These are phyloP conservation scores for Escovopsis sp. DNA, from an alignment of 2,329 filamentous ascomycete genomes.

Conservation along the genomic window DNA sequence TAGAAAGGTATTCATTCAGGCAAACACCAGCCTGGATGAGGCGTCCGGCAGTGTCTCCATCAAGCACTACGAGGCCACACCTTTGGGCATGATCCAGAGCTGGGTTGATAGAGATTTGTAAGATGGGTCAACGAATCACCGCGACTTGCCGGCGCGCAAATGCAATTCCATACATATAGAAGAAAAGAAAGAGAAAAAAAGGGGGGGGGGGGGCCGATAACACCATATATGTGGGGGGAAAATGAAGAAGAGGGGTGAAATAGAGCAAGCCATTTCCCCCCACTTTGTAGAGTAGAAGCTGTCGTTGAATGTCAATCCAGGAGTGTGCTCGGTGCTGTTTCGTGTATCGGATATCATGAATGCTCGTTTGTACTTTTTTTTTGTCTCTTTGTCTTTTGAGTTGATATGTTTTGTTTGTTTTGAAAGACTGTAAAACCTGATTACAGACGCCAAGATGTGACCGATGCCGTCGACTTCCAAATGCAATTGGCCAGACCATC, in stretches of 20 bases:
- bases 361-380: conserved; percentile 29
- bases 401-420: too few relatives aligned
- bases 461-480: conserved; percentile 50
- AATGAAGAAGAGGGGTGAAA: too few relatives aligned
- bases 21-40: conserved; percentile 65
- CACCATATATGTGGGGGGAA: too few relatives aligned
- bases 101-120: conserved; percentile 50
- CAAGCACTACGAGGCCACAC: conserved; percentile 73
- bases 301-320: neutral
- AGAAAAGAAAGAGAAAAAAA: neutral
- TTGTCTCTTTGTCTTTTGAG: conserved; percentile 26
- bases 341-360: conserved; percentile 19
- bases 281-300: too few relatives aligned
- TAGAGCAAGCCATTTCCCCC: too few relatives aligned
- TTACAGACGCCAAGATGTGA: conserved; percentile 54
- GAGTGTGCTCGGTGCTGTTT: neutral
- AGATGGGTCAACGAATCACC: conserved; percentile 5
- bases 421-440: conserved; percentile 42
- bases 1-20: conserved; percentile 87
- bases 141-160: too few relatives aligned
- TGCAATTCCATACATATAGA: too few relatives aligned
- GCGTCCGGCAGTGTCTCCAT: conserved; percentile 55
- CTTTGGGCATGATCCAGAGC: conserved; percentile 72
- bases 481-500: conserved; percentile 50
- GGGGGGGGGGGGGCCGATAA: too few relatives aligned